phyloP scores from a whole-genome alignment of 305 asterid genomes.

The Lippia alba region DNA sequence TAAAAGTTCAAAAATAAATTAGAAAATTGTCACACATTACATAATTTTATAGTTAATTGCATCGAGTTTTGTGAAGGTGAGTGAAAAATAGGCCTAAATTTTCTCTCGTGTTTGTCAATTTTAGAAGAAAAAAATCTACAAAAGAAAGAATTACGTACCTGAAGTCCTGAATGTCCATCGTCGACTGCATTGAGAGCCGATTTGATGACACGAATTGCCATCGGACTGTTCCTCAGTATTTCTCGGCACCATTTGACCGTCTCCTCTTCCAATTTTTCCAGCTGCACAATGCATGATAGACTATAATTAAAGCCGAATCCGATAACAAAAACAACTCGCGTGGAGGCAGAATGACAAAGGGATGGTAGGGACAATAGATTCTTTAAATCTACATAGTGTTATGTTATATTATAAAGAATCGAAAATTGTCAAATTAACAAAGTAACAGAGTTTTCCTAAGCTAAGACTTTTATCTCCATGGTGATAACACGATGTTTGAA shows the following conservation, averaged over 20 bases:
- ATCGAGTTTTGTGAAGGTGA: too few species aligned
- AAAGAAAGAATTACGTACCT: constrained; percentile 48
- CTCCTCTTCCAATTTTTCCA: constrained; percentile 84
- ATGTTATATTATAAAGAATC: too few species aligned
- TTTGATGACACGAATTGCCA: constrained; percentile 78
- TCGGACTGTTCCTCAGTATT: constrained; percentile 88
- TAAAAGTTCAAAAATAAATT: constrained; percentile 17
- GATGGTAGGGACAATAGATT: not conserved
- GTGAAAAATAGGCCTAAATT: too few species aligned
- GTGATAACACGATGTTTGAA: not conserved
- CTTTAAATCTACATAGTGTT: too few species aligned
- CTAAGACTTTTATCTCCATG: not conserved
- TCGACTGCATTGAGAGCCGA: constrained; percentile 93
- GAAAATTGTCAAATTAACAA: too few species aligned
- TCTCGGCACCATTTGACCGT: constrained; percentile 93
- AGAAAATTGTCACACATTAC: not conserved
- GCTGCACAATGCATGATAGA: constrained; percentile 39
- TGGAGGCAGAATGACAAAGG: not conserved
- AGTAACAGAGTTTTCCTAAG: too few species aligned
- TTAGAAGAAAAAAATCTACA: not conserved
- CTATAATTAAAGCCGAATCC: not conserved
- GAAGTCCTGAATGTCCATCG: constrained; percentile 97
- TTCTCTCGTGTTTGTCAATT: not conserved
- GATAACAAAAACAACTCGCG: too few species aligned
- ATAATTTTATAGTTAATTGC: not conserved